Evolutionary conservation across 345 rosid species (phyloP).

Genomic region (Arabidopsis suecica): DNA sequence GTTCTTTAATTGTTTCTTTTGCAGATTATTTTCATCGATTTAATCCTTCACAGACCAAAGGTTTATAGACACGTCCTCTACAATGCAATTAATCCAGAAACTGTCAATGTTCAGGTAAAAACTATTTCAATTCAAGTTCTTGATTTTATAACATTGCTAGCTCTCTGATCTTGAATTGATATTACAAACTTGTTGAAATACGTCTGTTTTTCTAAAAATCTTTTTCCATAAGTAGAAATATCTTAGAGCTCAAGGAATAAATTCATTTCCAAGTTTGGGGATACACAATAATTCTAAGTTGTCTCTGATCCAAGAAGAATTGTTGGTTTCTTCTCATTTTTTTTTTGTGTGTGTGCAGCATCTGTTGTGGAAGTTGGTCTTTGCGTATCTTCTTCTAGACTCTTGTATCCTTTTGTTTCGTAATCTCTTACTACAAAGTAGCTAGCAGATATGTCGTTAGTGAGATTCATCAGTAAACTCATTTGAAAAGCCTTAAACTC

Average conservation of each 20-base stretch:
- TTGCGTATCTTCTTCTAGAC: slow-evolving; percentile 69
- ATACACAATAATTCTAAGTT: too few relatives aligned
- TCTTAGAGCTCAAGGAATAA: not conserved
- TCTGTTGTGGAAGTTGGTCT: slow-evolving; percentile 68
- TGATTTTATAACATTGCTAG: slow-evolving; percentile 1
- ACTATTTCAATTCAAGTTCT: not conserved
- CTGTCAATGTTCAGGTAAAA: slow-evolving; percentile 59
- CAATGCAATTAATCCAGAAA: slow-evolving; percentile 64
- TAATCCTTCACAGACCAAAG: slow-evolving; percentile 79
- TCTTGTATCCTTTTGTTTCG: slow-evolving; percentile 68
- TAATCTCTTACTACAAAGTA: not conserved
- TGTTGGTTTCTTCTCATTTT: not conserved
- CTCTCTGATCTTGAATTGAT: not conserved
- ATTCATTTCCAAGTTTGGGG: not conserved
- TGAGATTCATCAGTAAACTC: not conserved
- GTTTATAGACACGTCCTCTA: slow-evolving; percentile 78
- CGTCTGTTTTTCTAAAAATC: not conserved
- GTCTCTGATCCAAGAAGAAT: not conserved
- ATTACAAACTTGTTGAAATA: not conserved
- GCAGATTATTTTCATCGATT: slow-evolving; percentile 84
- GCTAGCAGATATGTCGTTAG: not conserved
- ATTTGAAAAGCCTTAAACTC: slow-evolving; percentile 48
- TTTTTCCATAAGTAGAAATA: not conserved
- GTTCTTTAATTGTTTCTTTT: not conserved
- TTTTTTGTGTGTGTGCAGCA: slow-evolving; percentile 50